These are phyloP conservation scores for Dothideomycetes sp. DNA, from an alignment of 2,329 filamentous ascomycete species.

Conservation along the genomic window DNA sequence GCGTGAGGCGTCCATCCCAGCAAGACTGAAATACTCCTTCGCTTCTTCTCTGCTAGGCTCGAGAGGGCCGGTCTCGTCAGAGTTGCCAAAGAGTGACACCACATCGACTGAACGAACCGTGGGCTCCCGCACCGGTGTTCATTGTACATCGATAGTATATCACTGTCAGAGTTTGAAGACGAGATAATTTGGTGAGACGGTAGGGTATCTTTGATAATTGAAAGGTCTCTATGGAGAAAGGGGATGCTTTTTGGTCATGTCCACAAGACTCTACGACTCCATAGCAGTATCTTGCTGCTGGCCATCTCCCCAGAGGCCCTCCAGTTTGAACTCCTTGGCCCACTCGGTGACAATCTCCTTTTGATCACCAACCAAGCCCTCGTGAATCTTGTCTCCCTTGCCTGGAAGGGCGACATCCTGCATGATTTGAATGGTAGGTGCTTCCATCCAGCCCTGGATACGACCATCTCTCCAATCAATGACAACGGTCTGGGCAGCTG, in stretches of 20 bases:
- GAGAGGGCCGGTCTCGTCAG: too few species aligned
- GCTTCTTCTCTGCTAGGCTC: neutral
- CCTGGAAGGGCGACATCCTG: slow-evolving; percentile 4
- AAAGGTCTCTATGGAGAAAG: too few species aligned
- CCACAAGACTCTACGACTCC: slow-evolving; percentile 5
- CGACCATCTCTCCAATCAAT: slow-evolving; percentile 53
- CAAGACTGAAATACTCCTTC: neutral
- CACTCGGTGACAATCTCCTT: slow-evolving; percentile 11
- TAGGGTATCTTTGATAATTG: too few species aligned
- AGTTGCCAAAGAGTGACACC: too few species aligned
- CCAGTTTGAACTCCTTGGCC: slow-evolving; percentile 36
- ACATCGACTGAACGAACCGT: too few species aligned
- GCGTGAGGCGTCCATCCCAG: too few species aligned
- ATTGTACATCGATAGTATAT: too few species aligned
- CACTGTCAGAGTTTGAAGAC: too few species aligned
- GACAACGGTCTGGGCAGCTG: slow-evolving; percentile 84
- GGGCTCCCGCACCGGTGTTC: too few species aligned
- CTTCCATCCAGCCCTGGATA: slow-evolving; percentile 12
- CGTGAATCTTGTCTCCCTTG: slow-evolving; percentile 4
- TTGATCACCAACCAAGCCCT: slow-evolving; percentile 9
- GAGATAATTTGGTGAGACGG: too few species aligned
- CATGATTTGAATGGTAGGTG: slow-evolving; percentile 6
- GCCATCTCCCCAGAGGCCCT: slow-evolving; percentile 67
- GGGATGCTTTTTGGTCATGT: too few species aligned
- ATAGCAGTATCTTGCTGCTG: slow-evolving; percentile 5